Percentiles rank a stretch among this genome's conserved stretches.
phyloP scores from a whole-genome alignment of 169 alveolate species.

The Plasmodium falciparum region DNA sequence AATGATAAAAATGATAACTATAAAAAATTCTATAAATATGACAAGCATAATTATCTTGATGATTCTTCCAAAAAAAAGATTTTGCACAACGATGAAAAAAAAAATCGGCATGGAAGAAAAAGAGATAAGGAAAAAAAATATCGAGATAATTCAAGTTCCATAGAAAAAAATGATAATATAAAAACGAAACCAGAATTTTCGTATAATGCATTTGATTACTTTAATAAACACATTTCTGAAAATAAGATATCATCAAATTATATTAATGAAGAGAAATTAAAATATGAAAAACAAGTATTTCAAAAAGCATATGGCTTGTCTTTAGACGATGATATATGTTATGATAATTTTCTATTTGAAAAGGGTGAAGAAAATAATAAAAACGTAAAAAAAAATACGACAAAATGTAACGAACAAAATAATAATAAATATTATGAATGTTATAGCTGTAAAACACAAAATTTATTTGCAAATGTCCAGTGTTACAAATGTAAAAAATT shows the following conservation, averaged over 20 bases:
- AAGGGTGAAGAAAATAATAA: constrained; percentile 2
- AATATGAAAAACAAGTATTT: constrained; percentile 67
- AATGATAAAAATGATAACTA: too few species aligned
- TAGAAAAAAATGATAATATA: not conserved
- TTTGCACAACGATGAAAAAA: not conserved
- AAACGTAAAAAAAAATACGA: not conserved
- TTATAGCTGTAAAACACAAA: constrained; percentile 60
- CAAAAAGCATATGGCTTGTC: constrained; percentile 60
- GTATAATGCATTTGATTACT: constrained; percentile 48
- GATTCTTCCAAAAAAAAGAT: not conserved
- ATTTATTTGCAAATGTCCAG: constrained; percentile 50
- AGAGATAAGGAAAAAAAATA: not conserved
- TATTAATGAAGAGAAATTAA: constrained; percentile 26
- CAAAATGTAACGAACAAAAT: not conserved
- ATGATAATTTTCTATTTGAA: constrained; percentile 42
- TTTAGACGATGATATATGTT: constrained; percentile 10
- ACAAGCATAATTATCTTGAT: not conserved
- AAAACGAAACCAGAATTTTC: constrained; percentile 15
- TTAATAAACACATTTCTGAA: constrained; percentile 7
- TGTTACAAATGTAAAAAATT: constrained; percentile 59
- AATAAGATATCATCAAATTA: constrained; percentile 25
- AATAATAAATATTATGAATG: constrained; percentile 29
- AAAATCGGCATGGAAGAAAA: not conserved
- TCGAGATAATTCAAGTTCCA: not conserved
- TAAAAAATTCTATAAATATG: too few species aligned